Percentiles rank a stretch among this genome's conserved stretches.
These are phyloP conservation scores for Melampsora medusae DNA, from an alignment of 1,284 basidiomycete species.

Conservation along the genomic window DNA sequence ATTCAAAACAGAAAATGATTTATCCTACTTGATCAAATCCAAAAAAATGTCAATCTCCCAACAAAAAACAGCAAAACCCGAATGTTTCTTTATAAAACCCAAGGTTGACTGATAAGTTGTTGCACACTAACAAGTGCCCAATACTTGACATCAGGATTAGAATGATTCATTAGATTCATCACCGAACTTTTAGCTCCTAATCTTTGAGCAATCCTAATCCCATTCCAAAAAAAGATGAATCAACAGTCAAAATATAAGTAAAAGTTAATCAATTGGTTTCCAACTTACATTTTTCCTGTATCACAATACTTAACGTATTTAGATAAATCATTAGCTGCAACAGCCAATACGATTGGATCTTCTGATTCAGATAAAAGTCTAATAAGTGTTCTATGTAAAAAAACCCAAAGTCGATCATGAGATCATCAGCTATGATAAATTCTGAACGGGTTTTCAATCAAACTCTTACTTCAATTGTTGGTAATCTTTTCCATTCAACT, in stretches of 20 bases:
- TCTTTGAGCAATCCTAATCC: conserved; percentile 69
- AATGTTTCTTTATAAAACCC: conserved; percentile 40
- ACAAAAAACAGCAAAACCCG: too few relatives aligned
- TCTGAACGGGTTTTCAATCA: background rate
- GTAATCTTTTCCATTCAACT: conserved; percentile 57
- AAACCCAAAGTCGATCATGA: too few relatives aligned
- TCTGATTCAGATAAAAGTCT: conserved; percentile 42
- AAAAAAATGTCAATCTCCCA: too few relatives aligned
- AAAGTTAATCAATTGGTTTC: background rate
- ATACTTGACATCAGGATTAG: conserved; percentile 85
- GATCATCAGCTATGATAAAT: background rate
- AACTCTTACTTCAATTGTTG: conserved; percentile 37
- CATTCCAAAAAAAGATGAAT: background rate
- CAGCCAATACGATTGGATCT: conserved; percentile 75
- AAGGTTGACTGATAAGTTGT: conserved; percentile 50
- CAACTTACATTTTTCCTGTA: conserved; percentile 76
- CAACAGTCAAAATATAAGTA: background rate
- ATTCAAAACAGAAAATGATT: too few relatives aligned
- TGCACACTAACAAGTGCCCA: conserved; percentile 76
- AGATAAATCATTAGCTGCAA: conserved; percentile 86
- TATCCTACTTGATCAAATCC: too few relatives aligned
- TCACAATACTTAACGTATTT: conserved; percentile 89
- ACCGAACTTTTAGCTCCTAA: conserved; percentile 82
- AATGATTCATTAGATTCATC: conserved; percentile 91
- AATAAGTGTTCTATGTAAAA: conserved; percentile 13